Evolutionary conservation across 2,329 filamentous ascomycete genomes (phyloP), one percentile per base, ranked within the genome.

Genomic region (Hypoxylon sp.): DNA sequence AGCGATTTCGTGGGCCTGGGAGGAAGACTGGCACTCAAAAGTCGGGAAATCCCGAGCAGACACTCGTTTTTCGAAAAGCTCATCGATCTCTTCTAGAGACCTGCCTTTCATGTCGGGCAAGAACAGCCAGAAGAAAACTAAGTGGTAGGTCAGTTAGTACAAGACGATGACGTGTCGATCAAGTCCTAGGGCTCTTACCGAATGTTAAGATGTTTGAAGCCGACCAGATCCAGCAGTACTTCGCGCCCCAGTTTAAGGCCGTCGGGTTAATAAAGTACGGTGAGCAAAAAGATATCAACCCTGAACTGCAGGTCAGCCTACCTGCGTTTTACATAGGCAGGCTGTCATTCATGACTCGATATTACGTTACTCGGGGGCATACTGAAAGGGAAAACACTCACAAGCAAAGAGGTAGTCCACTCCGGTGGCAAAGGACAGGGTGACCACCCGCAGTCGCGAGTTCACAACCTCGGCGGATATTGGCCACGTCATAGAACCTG

Each of bases 261-360:
- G 69, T 70, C 0, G 78, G 76, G 45, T 81, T 82, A 69, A 82
- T 81, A 59, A 82, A 82, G 62, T 81, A 81, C 5, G 80, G 80
- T 11, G 78, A 76, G 3, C 78, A 80, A 68, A 80, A 81, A 0
- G 78, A 79, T 0, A 76, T 79, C 5, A 81, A 72, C 80, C 80
- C 69, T 71, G 21, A 14, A 19, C 11, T 21, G 25, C 34, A n/a
- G 43, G 53, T 63, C 48, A 61, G 63, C 53, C 30, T 45, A 37
- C 30, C 37, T 27, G 19, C 7, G 48, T 58, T 50, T 9, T 43
- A 65, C 59, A 37, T 23, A 19, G 30, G 37, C 23, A 37, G 11
- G 23, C 14, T 43, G 16, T 43, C 11, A 27, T 23, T 34, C 14
- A 52, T 14, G 9, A 12, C 43, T 19, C 47, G 19, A 21, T 21